Base-by-base conservation (phyloP, 495 filamentous ascomycete genomes). In the Neurospora sp. region DNA sequence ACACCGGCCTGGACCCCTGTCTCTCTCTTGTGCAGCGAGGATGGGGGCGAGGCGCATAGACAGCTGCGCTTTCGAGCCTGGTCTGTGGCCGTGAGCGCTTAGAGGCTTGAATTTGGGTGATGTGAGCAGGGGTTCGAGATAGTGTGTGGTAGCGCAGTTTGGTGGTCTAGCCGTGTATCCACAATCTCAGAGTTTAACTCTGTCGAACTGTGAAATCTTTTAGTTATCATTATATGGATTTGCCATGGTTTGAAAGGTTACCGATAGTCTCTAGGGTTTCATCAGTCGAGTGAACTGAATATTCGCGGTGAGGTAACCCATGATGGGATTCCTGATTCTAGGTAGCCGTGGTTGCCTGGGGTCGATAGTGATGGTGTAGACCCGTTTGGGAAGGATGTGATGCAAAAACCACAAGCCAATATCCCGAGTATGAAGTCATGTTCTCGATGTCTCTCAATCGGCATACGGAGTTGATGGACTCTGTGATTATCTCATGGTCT, bases 11-110 rank as follows among this genome's bases (percentile, higher is more conserved):
- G 21, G 28, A 62, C 54, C 54, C 54, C 54, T 62, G 54, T 62
- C 54, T 62, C 0, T 62, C 24, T 31, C 11, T 31, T 15, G 48
- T 59, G 48, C 48, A 59, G 48, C 48, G 48, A 15, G 54, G 54
- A 31, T 71, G 70, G 70, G 70, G 70, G 42, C 28, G 31, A 71
- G 70, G 70, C 70, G 70, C 70, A 71, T 28, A 71, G 28, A 59
- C 31, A 48, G 70, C 19, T 71, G 21, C 42, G 31, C 36, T 71
- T 71, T 37, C 70, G 70, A 71, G 70, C 70, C 70, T n/a, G 70
- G 70, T 42, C 70, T 71, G 70, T 66, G 54, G 15, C 54, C 54
- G 28, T 48, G 42, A 71, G 70, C 70, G 70, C 70, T 71, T 71
- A 71, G 40, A 42, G 36, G 70, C 54, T 62, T 19, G 54, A 34